Evolutionary conservation across 768 basidiomycete species (phyloP).

Genomic region (Xerocomus brunneocitrinus): DNA sequence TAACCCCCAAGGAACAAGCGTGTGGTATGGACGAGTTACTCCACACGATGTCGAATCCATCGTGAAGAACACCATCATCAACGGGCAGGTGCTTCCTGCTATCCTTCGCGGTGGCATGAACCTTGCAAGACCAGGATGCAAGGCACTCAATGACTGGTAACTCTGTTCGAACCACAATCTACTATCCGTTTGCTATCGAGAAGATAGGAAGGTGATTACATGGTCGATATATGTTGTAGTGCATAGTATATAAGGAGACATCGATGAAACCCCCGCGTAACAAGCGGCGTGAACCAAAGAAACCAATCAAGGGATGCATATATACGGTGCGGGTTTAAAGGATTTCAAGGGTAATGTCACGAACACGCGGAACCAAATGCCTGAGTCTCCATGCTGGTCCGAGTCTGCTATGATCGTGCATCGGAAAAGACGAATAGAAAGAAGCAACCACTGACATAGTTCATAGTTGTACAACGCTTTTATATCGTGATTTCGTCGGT

Average conservation of each 20-base stretch:
- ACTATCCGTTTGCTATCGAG: not conserved
- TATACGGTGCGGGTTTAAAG: slow-evolving; percentile 4
- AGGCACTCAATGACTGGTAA: slow-evolving; percentile 71
- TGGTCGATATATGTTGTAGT: slow-evolving; percentile 24
- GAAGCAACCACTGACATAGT: slow-evolving; percentile 10
- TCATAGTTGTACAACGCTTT: slow-evolving; percentile 13
- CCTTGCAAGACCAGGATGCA: slow-evolving; percentile 63
- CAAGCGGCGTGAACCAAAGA: slow-evolving; percentile 8
- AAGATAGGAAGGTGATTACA: slow-evolving; percentile 18
- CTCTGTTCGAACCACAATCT: not conserved
- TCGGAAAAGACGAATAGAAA: slow-evolving; percentile 4
- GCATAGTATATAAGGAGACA: slow-evolving; percentile 19
- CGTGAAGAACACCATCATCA: slow-evolving; percentile 81
- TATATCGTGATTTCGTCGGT: slow-evolving; percentile 29
- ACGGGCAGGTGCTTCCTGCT: slow-evolving; percentile 78
- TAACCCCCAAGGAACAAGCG: slow-evolving; percentile 75
- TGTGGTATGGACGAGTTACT: slow-evolving; percentile 94
- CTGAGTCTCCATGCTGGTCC: slow-evolving; percentile 22
- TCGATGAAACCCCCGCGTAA: slow-evolving; percentile 4
- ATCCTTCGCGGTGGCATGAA: slow-evolving; percentile 86
- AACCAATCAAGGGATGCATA: not conserved
- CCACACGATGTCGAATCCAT: slow-evolving; percentile 85
- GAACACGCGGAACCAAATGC: slow-evolving; percentile 9
- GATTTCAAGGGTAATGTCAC: slow-evolving; percentile 6
- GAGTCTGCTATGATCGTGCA: slow-evolving; percentile 6